A percentile compares a stretch with the other conserved stretches of the same genome.
phyloP scores from a whole-genome alignment of 257 asterid genomes.

The Rubia yunnanensis region DNA sequence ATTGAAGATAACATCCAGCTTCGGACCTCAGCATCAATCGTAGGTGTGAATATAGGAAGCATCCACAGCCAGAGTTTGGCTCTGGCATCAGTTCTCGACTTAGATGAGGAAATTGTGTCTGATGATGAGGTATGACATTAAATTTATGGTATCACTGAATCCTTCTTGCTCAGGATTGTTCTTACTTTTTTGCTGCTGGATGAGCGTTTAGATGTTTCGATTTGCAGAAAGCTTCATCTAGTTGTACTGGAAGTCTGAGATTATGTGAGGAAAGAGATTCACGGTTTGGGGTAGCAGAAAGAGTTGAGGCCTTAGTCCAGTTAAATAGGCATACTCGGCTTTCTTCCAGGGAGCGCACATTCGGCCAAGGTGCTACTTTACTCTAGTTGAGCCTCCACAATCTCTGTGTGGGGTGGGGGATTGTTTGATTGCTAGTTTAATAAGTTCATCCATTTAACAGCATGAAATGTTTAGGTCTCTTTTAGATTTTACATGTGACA shows the following conservation, averaged over 20 bases:
- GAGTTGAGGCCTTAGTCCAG: constrained; percentile 43
- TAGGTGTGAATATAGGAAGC: constrained; percentile 23
- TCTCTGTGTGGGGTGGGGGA: not conserved
- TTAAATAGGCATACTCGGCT: constrained; percentile 29
- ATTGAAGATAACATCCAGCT: constrained; percentile 21
- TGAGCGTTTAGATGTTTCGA: constrained; percentile 8
- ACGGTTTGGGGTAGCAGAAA: constrained; percentile 44
- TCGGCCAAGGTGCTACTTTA: constrained; percentile 36
- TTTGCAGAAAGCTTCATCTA: constrained; percentile 33
- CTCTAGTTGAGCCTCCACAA: not conserved
- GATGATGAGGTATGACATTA: constrained; percentile 48
- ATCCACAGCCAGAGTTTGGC: constrained; percentile 16
- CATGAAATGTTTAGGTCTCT: not conserved
- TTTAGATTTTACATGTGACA: not conserved
- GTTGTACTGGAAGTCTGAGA: constrained; percentile 20
- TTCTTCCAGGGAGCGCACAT: constrained; percentile 33
- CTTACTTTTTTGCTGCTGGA: not conserved
- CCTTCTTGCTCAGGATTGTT: not conserved
- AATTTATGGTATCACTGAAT: not conserved
- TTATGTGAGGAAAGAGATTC: constrained; percentile 22
- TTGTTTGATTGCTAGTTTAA: not conserved
- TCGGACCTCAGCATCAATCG: constrained; percentile 20
- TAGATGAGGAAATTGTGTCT: constrained; percentile 43
- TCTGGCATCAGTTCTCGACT: constrained; percentile 22
- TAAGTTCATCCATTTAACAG: not conserved